A percentile compares a stretch with the other conserved stretches of the same genome.
Evolutionary conservation across 768 basidiomycete species (phyloP).

Genomic region (Suillus bovinus): DNA sequence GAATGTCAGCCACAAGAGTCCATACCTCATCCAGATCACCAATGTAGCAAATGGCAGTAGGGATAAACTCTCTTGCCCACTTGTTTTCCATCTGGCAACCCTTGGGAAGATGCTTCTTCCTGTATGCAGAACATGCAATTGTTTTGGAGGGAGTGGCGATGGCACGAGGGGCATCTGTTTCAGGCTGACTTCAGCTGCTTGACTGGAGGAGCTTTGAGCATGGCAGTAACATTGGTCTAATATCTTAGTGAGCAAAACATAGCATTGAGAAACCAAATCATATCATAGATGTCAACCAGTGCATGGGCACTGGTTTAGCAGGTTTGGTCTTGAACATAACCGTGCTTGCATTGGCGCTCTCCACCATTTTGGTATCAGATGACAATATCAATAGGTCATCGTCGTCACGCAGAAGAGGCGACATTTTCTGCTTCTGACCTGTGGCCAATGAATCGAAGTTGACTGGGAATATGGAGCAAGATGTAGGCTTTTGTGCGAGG

Average conservation of each 20-base stretch:
- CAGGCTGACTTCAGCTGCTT: background rate
- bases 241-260: background rate
- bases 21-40: background rate
- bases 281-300: background rate
- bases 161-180: no score
- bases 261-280: background rate
- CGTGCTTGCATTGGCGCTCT: background rate
- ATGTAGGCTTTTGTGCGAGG: background rate
- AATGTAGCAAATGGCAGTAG: background rate
- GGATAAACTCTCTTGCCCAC: background rate
- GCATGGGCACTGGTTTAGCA: background rate
- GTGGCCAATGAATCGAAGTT: background rate
- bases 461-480: background rate
- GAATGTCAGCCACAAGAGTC: slow-evolving; percentile 4
- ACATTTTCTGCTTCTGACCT: background rate
- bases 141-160: background rate
- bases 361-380: background rate
- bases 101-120: background rate
- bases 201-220: background rate
- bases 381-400: background rate
- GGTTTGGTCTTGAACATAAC: background rate
- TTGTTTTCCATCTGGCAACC: background rate
- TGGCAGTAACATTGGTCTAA: background rate
- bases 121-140: background rate
- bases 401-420: background rate